Evolutionary conservation across 2,329 filamentous ascomycete species (phyloP).

Genomic region (Biscogniauxia mediterranea): DNA sequence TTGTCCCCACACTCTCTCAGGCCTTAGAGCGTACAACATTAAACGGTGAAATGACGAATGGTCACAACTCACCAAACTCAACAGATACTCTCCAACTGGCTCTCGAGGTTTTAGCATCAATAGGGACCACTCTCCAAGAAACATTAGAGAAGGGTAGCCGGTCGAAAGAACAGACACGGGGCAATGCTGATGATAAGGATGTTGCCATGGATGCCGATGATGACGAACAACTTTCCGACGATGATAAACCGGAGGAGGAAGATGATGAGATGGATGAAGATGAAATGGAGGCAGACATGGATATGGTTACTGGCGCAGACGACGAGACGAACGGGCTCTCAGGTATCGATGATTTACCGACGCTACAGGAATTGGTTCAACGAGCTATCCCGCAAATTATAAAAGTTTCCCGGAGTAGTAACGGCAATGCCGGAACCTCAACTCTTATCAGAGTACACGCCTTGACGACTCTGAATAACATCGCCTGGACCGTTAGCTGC

Average conservation of each 20-base stretch:
- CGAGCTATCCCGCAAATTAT: slow-evolving; percentile 49
- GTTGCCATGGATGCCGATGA: slow-evolving; percentile 39
- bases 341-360: slow-evolving; percentile 52
- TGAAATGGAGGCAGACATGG: slow-evolving; percentile 63
- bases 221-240: slow-evolving; percentile 38
- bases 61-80: slow-evolving; percentile 39
- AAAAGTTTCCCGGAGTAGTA: slow-evolving; percentile 40
- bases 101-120: slow-evolving; percentile 62
- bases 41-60: slow-evolving; percentile 30
- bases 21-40: slow-evolving; percentile 38
- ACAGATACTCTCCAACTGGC: slow-evolving; percentile 52
- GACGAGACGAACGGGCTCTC: slow-evolving; percentile 41
- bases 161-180: slow-evolving; percentile 37
- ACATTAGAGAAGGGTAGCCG: slow-evolving; percentile 45
- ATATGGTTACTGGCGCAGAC: slow-evolving; percentile 55
- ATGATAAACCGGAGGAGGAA: slow-evolving; percentile 40
- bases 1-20: slow-evolving; percentile 45
- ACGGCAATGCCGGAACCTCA: slow-evolving; percentile 39
- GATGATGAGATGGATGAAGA: slow-evolving; percentile 56
- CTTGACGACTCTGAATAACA: slow-evolving; percentile 63
- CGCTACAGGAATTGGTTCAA: slow-evolving; percentile 47
- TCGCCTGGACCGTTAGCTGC: slow-evolving; percentile 64
- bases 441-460: slow-evolving; percentile 51
- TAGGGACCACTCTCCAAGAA: slow-evolving; percentile 58
- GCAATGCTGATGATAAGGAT: slow-evolving; percentile 36